These are phyloP conservation scores for Fusarium sp. DNA, from an alignment of 2,329 filamentous ascomycete genomes.

Conservation along the genomic window DNA sequence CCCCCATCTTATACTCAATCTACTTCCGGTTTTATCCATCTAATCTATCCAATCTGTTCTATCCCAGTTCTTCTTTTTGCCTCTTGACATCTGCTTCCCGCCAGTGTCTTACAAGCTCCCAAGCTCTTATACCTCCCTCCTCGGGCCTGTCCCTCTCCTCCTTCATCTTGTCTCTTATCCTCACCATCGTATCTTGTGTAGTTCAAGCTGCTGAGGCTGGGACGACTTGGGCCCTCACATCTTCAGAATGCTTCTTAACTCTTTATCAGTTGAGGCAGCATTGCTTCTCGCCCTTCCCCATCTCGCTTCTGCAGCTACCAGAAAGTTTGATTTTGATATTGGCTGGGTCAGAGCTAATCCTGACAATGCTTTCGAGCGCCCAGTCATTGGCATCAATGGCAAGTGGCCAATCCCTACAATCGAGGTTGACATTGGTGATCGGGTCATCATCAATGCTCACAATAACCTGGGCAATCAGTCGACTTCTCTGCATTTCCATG, in stretches of 20 bases:
- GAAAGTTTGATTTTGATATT: conserved; percentile 74
- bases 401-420: conserved; percentile 79
- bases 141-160: not conserved
- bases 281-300: conserved; percentile 32
- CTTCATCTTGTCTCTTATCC: not conserved
- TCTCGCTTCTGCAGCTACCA: conserved; percentile 52
- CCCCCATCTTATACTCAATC: not conserved
- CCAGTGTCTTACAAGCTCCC: conserved; percentile 2
- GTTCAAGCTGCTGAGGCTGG: conserved; percentile 11
- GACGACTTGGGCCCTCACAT: not conserved
- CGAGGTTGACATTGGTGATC: conserved; percentile 70
- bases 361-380: conserved; percentile 69
- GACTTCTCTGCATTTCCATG: conserved; percentile 77
- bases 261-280: conserved; percentile 23
- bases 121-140: conserved; percentile 7
- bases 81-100: not conserved
- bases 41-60: conserved; percentile 22
- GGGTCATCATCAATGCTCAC: conserved; percentile 65
- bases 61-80: conserved; percentile 1
- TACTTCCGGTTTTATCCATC: conserved; percentile 10
- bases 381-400: conserved; percentile 80
- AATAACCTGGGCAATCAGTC: conserved; percentile 71
- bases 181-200: not conserved
- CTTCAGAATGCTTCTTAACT: conserved; percentile 32
- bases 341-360: conserved; percentile 78